These are phyloP conservation scores for Omphalotus guepiniiformis DNA, from an alignment of 768 basidiomycete species.

Conservation along the genomic window DNA sequence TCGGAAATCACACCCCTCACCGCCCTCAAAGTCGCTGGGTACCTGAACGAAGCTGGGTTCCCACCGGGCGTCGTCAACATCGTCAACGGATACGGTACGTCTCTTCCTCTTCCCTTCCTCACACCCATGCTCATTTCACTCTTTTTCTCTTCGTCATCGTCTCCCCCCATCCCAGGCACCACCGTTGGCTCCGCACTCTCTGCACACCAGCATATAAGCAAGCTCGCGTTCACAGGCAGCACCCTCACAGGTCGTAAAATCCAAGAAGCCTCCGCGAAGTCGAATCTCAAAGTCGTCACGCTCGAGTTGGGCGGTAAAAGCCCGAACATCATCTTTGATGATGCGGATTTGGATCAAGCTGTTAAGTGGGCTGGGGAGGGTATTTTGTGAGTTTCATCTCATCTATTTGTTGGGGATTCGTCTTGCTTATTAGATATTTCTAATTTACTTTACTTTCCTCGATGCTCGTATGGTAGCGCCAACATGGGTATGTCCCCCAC, in stretches of 20 bases:
- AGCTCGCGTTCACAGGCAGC: slow-evolving; percentile 85
- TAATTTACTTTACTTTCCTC: not conserved
- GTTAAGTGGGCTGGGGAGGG: slow-evolving; percentile 69
- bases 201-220: slow-evolving; percentile 68
- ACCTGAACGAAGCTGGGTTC: slow-evolving; percentile 53
- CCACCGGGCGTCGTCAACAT: slow-evolving; percentile 66
- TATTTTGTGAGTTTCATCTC: slow-evolving; percentile 53
- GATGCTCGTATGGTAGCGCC: too few species aligned
- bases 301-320: slow-evolving; percentile 81
- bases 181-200: slow-evolving; percentile 68
- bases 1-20: slow-evolving; percentile 57
- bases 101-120: not conserved
- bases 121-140: too few species aligned
- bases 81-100: slow-evolving; percentile 63
- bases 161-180: not conserved
- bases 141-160: not conserved
- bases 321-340: slow-evolving; percentile 68
- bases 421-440: not conserved
- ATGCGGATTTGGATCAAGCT: slow-evolving; percentile 68
- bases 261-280: slow-evolving; percentile 73
- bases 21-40: slow-evolving; percentile 37
- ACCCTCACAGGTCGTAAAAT: slow-evolving; percentile 76
- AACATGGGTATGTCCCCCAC: too few species aligned
- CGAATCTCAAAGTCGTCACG: slow-evolving; percentile 81
- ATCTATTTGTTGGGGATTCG: not conserved